Percentiles rank a stretch among this genome's conserved stretches.
Conservation (phyloP, 805 yeast genomes). For the Sugiyamaella smithiae region DNA sequence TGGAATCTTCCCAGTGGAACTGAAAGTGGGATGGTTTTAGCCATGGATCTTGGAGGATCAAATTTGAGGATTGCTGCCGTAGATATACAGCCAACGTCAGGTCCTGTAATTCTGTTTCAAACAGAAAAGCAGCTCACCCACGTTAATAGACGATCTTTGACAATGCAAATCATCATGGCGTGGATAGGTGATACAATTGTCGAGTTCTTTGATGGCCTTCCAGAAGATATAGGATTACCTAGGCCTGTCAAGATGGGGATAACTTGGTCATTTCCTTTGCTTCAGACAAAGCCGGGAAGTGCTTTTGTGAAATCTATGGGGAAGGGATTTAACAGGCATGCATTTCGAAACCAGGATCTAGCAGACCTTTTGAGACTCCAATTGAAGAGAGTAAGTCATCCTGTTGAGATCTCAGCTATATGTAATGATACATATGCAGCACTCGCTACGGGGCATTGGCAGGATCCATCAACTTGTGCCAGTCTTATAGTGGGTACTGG, state of each 20-base stretch:
- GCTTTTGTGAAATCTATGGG: constrained; percentile 3
- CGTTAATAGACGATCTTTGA: neutral
- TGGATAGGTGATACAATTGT: neutral
- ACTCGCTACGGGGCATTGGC: neutral
- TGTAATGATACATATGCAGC: constrained; percentile 4
- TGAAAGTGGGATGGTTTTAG: neutral
- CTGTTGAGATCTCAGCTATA: neutral
- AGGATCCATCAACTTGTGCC: neutral
- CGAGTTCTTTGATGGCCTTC: neutral
- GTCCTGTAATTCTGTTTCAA: neutral
- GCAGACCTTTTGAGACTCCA: neutral
- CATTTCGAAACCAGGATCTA: neutral
- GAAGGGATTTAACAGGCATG: constrained; percentile 1
- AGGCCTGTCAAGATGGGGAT: neutral
- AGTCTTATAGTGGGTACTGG: neutral
- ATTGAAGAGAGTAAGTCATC: neutral
- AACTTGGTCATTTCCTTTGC: constrained; percentile 2
- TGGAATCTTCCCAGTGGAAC: constrained; percentile 2
- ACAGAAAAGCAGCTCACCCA: neutral
- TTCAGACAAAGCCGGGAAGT: neutral
- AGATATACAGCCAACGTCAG: neutral
- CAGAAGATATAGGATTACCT: neutral
- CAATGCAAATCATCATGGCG: neutral
- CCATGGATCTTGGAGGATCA: constrained; percentile 1
- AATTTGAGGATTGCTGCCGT: neutral